Percentiles rank a stretch among this genome's conserved stretches.
Conservation (phyloP, 306 rosid genomes). For the Ammopiptanthus mongolicus region DNA sequence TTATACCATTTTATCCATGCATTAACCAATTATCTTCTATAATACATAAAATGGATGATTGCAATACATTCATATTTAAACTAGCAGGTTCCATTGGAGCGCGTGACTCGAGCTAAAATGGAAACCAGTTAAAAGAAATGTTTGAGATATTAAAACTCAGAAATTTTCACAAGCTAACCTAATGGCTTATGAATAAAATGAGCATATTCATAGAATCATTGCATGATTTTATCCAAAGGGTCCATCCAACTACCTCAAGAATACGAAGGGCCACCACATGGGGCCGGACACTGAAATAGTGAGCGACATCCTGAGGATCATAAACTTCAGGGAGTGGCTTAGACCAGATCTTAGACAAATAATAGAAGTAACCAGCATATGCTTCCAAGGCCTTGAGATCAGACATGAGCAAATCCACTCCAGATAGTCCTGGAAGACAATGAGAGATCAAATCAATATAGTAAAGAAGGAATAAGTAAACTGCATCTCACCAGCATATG, state of each 20-base stretch:
- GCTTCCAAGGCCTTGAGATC: constrained; percentile 86
- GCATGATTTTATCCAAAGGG: neutral
- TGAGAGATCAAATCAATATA: neutral
- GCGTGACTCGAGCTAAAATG: neutral
- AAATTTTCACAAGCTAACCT: neutral
- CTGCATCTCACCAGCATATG: neutral
- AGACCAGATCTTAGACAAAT: constrained; percentile 70
- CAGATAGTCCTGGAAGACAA: constrained; percentile 55
- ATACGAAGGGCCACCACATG: constrained; percentile 75
- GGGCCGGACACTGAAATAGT: constrained; percentile 74
- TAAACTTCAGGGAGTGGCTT: constrained; percentile 89
- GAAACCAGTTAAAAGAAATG: neutral
- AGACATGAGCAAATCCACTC: constrained; percentile 69
- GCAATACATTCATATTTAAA: neutral
- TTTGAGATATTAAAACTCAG: neutral
- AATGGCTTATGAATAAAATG: neutral
- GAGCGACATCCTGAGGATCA: constrained; percentile 67
- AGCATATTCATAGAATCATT: neutral
- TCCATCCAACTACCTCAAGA: constrained; percentile 57
- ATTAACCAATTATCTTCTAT: neutral
- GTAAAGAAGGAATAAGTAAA: neutral
- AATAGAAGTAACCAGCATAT: constrained; percentile 63
- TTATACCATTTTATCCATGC: neutral
- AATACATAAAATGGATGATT: neutral
- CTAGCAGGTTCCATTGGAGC: neutral